Percentiles rank a stretch among this genome's conserved stretches.
phyloP scores from a whole-genome alignment of 2,329 filamentous ascomycete genomes.

The Pochonia chlamydosporia region DNA sequence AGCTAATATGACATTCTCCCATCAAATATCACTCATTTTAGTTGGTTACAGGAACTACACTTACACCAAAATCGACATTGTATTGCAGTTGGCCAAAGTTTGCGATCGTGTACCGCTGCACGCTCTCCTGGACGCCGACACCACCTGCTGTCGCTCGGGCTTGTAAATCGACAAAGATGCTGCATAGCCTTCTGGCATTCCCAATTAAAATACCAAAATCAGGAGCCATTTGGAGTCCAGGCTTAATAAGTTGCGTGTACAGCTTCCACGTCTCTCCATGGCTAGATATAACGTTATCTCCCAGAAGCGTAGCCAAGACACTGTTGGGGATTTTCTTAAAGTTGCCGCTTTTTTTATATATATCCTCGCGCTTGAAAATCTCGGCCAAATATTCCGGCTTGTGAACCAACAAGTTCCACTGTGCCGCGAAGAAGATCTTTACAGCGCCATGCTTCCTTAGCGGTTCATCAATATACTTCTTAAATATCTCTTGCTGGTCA shows the following conservation, averaged over 20 bases:
- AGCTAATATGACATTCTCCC: too few species aligned
- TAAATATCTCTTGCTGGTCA: slow-evolving; percentile 36
- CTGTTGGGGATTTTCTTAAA: slow-evolving; percentile 34
- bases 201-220: slow-evolving; percentile 16
- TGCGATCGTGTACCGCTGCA: slow-evolving; percentile 30
- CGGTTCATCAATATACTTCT: slow-evolving; percentile 30
- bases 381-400: slow-evolving; percentile 36
- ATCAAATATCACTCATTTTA: too few species aligned
- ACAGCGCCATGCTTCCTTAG: slow-evolving; percentile 36
- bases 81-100: slow-evolving; percentile 27
- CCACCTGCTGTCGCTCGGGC: slow-evolving; percentile 14
- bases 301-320: slow-evolving; percentile 29
- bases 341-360: slow-evolving; percentile 32
- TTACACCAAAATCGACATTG: slow-evolving; percentile 17
- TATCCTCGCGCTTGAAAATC: slow-evolving; percentile 25
- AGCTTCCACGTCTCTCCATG: slow-evolving; percentile 28
- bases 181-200: slow-evolving; percentile 18
- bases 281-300: slow-evolving; percentile 34
- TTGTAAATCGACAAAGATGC: slow-evolving; percentile 23
- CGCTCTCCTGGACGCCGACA: slow-evolving; percentile 22
- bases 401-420: slow-evolving; percentile 42
- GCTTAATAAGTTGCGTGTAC: slow-evolving; percentile 29
- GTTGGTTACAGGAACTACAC: background rate
- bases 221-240: slow-evolving; percentile 23
- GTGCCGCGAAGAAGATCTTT: slow-evolving; percentile 41